A percentile compares a stretch with the other conserved stretches of the same genome.
Conservation (phyloP, 1,139 yeast species). For the Geotrichum phurueaensis region DNA sequence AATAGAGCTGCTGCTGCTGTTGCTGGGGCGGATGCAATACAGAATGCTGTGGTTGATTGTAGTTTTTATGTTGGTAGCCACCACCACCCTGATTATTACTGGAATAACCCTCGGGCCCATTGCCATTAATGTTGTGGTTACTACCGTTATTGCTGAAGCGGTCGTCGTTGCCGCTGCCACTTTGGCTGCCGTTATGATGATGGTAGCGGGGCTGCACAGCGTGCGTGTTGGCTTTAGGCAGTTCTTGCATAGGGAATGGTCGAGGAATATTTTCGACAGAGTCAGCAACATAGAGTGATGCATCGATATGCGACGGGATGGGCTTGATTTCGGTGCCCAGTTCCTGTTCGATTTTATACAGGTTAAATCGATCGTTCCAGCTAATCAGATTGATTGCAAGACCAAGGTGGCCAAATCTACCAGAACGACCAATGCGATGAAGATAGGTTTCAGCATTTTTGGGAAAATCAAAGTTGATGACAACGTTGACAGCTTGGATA, state of each 20-base stretch:
- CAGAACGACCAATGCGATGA: conserved; percentile 98
- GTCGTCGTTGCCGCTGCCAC: conserved; percentile 26
- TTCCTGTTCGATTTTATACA: conserved; percentile 94
- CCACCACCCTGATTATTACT: background rate
- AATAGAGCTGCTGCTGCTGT: conserved; percentile 8
- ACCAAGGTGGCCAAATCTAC: conserved; percentile 98
- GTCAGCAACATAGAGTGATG: conserved; percentile 81
- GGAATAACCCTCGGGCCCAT: background rate
- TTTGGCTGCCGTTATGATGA: conserved; percentile 26
- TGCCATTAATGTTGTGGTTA: conserved; percentile 15
- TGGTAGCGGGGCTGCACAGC: conserved; percentile 23
- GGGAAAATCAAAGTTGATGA: conserved; percentile 96
- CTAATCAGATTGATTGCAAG: conserved; percentile 92
- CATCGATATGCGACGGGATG: conserved; percentile 86
- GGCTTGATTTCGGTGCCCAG: conserved; percentile 96
- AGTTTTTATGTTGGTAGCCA: background rate
- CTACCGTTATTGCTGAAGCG: conserved; percentile 22
- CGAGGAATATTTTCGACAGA: conserved; percentile 71
- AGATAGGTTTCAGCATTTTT: conserved; percentile 95
- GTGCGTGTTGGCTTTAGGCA: conserved; percentile 42
- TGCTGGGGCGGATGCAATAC: conserved; percentile 18
- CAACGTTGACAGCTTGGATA: conserved; percentile 97
- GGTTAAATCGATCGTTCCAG: conserved; percentile 92
- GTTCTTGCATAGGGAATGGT: conserved; percentile 72
- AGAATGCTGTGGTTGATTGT: conserved; percentile 2